Evolutionary conservation across 2,329 filamentous ascomycete species (phyloP).

Genomic region (Penicillium sp.): DNA sequence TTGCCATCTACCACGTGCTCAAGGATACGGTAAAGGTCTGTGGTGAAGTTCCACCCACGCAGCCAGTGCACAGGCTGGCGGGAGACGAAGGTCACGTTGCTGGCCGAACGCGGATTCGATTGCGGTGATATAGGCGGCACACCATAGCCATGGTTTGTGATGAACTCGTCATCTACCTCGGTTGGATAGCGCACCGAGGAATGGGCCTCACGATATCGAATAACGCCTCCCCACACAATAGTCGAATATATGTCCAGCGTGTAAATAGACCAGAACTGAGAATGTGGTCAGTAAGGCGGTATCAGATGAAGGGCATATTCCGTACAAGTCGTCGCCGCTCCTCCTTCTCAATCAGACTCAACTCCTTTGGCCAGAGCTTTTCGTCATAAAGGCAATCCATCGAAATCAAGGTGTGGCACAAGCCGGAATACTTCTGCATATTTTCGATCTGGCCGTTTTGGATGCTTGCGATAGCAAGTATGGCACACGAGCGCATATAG

Average conservation of each 20-base stretch:
- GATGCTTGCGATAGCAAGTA: conserved; percentile 54
- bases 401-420: conserved; percentile 52
- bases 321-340: conserved; percentile 51
- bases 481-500: conserved; percentile 50
- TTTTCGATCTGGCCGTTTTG: conserved; percentile 53
- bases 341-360: conserved; percentile 51
- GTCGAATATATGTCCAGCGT: conserved; percentile 57
- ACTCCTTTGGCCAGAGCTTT: conserved; percentile 51
- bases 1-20: conserved; percentile 49
- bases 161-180: conserved; percentile 51
- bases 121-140: conserved; percentile 19
- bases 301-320: not conserved
- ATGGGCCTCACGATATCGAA: conserved; percentile 50
- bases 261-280: conserved; percentile 59
- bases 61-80: conserved; percentile 47
- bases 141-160: conserved; percentile 34
- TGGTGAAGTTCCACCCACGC: conserved; percentile 60
- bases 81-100: conserved; percentile 14
- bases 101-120: conserved; percentile 10
- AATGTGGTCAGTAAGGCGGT: not conserved
- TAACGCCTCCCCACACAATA: conserved; percentile 54
- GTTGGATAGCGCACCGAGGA: conserved; percentile 52
- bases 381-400: conserved; percentile 57
- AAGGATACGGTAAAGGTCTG: conserved; percentile 58
- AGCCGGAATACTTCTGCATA: conserved; percentile 55